Evolutionary conservation across 2,329 filamentous ascomycete genomes (phyloP), one percentile per base, ranked within the genome.

Genomic region (Fusarium sp.): DNA sequence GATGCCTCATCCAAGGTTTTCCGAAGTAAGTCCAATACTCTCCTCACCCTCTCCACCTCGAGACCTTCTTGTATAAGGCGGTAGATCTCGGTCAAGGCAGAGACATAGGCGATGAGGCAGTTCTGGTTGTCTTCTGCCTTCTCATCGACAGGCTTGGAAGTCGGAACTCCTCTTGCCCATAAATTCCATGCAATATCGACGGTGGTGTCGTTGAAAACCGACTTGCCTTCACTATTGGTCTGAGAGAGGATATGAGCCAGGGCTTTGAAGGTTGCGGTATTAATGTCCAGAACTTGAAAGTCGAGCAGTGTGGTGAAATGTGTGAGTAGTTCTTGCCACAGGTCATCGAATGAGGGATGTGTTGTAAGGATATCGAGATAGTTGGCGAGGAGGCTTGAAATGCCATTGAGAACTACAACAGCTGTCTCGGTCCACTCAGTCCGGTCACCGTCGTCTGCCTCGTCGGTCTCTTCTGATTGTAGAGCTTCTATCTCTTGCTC

Each of bases 41-140:
- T 83, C 36, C 83, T 79, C 8, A 93, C 85, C 42, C 85, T 83
- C 3, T 87, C 81, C 1, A 85, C 79, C 9, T 84, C 83, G 19
- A 97, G 78, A 13, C 86, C 83, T 7, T 81, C 77, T 55, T 89
- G 83, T 43, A 92, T 86, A 6, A 97, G 83, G 1, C 87, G 85
- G 71, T 97, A 96, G 1, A 98, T 83, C 67, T 95, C 89, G 53
- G 87, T 81, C 36, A 95, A 85, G 2, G 90, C 84, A 22, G 88
- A 84, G 1, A 95, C 85, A 77, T 97, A 97, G n/a, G 93, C 91
- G 28, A 91, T 79, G n/a, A 94, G 84, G 10, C 91, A 93, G 53
- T 89, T 88, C 72, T 97, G 92, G 65, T 95, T 96, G 60, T 91
- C 85, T 3, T 78, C 77, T 1, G 80, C 75, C 45, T 81, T 81